phyloP scores from a whole-genome alignment of 768 basidiomycete genomes.

The Epithele typhae region DNA sequence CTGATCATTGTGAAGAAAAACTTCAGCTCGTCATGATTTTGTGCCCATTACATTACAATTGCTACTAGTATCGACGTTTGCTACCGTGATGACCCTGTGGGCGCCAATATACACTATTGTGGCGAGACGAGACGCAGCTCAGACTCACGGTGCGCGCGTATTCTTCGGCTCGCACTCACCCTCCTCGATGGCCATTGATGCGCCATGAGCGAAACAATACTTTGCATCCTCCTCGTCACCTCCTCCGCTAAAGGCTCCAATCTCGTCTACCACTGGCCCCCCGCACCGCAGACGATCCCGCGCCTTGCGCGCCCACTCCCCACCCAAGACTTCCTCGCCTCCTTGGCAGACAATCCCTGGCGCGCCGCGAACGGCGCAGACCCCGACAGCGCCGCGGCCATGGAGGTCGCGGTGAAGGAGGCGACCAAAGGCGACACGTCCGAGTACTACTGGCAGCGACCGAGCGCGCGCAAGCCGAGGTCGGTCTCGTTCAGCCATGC shows the following conservation, averaged over 20 bases:
- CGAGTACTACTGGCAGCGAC: slow-evolving; percentile 55
- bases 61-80: not conserved
- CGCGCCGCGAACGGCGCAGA: slow-evolving; percentile 57
- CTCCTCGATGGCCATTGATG: too few species aligned
- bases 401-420: slow-evolving; percentile 10
- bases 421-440: slow-evolving; percentile 29
- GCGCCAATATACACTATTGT: too few species aligned
- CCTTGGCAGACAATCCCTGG: slow-evolving; percentile 72
- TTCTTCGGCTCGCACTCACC: too few species aligned
- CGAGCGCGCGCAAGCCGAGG: slow-evolving; percentile 43
- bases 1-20: too few species aligned
- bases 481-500: slow-evolving; percentile 49
- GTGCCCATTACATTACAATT: too few species aligned
- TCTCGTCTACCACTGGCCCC: slow-evolving; percentile 84
- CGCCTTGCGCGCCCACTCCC: slow-evolving; percentile 72
- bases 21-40: too few species aligned
- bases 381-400: slow-evolving; percentile 30
- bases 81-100: not conserved
- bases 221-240: slow-evolving; percentile 80
- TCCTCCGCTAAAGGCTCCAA: slow-evolving; percentile 78
- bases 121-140: too few species aligned
- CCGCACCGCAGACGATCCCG: slow-evolving; percentile 55
- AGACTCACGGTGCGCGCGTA: too few species aligned
- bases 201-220: slow-evolving; percentile 72
- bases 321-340: slow-evolving; percentile 36